Evolutionary conservation across 208 protist genomes (phyloP), one percentile per base, ranked within the genome.

Genomic region (Novymonas esmeraldas): DNA sequence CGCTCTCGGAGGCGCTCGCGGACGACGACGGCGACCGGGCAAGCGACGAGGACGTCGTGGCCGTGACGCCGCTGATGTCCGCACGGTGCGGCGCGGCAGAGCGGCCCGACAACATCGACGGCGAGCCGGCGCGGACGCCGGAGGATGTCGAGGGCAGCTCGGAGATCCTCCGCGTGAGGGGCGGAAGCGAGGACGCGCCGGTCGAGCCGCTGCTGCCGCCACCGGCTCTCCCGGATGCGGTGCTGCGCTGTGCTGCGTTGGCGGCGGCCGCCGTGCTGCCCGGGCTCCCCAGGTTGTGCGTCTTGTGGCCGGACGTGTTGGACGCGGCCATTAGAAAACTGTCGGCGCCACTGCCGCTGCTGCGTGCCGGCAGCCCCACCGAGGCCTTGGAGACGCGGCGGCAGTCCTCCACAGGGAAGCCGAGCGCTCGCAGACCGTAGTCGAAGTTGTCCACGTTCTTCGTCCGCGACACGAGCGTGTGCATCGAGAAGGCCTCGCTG

Each of bases 361-460:
- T 18, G 33, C 3, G 6, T 14, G 31, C 1, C 9, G 1, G 29
- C 44, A 48, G n/a, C 44, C n/a, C n/a, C 16, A 11, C 48, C 9
- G 24, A 52, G 9, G 48, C 24, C 24, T 24, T 52, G 11, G 48
- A 52, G 48, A 31, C 48, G 50, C 24, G 38, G 7, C 20, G 49
- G 18, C 52, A 58, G 52, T 67, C 64, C 22, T 73, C 63, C 20
- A 69, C 66, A 0, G 75, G 79, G 26, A 85, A 81, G 57, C 79
- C 79, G 2, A 85, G 55, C 13, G 75, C 73, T 33, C 71, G 57
- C 38, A 85, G 34, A 14, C 79, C 79, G 72, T 71, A 85, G 71
- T 85, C 79, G 54, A 81, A 85, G 55, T 73, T 76, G 49, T 79
- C 49, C 13, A 36, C 61, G 44, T 73, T 74, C 41, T 74, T 67